Percentiles rank a stretch among this genome's conserved stretches.
These are phyloP conservation scores for Aegilops tauschii DNA, from an alignment of 176 grass and related monocot genomes.

Conservation along the genomic window DNA sequence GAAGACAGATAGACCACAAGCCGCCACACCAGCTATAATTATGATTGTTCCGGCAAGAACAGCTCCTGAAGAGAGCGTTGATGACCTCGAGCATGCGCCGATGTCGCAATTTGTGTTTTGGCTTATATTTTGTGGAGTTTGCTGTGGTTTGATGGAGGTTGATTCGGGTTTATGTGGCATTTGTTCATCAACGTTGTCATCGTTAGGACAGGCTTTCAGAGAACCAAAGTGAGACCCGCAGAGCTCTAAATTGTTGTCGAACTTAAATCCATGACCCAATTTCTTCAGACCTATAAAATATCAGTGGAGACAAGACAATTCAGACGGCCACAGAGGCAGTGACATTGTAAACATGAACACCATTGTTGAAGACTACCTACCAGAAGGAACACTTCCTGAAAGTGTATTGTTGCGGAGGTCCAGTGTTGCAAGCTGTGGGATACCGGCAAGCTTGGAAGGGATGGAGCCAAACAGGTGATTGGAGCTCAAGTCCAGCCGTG, in stretches of 20 bases:
- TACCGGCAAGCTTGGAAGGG: conserved; percentile 59
- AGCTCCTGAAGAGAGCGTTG: conserved; percentile 38
- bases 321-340: neutral
- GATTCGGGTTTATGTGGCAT: conserved; percentile 76
- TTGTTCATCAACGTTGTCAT: conserved; percentile 21
- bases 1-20: conserved; percentile 47
- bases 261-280: conserved; percentile 53
- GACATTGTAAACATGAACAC: neutral
- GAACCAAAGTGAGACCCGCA: conserved; percentile 62
- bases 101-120: conserved; percentile 20
- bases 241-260: conserved; percentile 64
- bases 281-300: conserved; percentile 58
- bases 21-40: conserved; percentile 37
- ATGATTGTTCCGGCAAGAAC: conserved; percentile 51
- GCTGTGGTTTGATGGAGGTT: conserved; percentile 41
- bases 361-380: conserved; percentile 30
- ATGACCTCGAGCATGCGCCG: conserved; percentile 24
- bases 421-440: conserved; percentile 45
- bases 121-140: conserved; percentile 41
- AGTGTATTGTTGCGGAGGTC: conserved; percentile 72
- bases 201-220: conserved; percentile 43
- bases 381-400: conserved; percentile 74
- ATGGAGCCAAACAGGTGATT: conserved; percentile 79
- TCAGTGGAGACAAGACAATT: neutral
- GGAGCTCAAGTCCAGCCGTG: conserved; percentile 78